Evolutionary conservation across 164 flowering plant species (phyloP).

Genomic region (grape (Vitis vinifera)): DNA sequence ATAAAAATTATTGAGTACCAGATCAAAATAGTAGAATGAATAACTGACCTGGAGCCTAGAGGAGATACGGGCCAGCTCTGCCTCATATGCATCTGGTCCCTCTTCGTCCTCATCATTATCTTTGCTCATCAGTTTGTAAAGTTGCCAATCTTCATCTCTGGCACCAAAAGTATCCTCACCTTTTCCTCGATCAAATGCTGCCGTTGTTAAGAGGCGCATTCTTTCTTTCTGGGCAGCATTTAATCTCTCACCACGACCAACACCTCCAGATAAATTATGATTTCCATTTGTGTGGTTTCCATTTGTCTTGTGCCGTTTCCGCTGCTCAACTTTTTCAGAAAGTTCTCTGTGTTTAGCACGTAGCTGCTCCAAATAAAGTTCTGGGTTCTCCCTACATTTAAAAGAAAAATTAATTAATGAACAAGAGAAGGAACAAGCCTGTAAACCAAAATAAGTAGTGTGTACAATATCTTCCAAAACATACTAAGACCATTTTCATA

Average conservation of each 20-base stretch:
- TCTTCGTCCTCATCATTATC: slow-evolving; percentile 94
- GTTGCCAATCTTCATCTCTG: slow-evolving; percentile 98
- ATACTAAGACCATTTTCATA: too few relatives aligned
- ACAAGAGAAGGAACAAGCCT: neutral
- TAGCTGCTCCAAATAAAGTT: slow-evolving; percentile 80
- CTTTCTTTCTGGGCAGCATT: slow-evolving; percentile 95
- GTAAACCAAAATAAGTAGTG: too few relatives aligned
- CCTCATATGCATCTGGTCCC: slow-evolving; percentile 73
- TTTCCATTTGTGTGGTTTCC: slow-evolving; percentile 69
- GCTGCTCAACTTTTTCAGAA: slow-evolving; percentile 81
- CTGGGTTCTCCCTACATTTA: slow-evolving; percentile 80
- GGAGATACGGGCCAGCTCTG: slow-evolving; percentile 67
- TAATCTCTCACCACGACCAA: slow-evolving; percentile 98
- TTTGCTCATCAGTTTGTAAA: slow-evolving; percentile 92
- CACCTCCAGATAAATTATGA: slow-evolving; percentile 61
- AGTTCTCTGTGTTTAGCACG: slow-evolving; percentile 72
- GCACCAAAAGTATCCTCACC: slow-evolving; percentile 99
- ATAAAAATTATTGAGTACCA: neutral
- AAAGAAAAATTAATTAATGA: neutral
- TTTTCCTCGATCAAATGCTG: slow-evolving; percentile 97
- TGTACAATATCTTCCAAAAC: too few relatives aligned
- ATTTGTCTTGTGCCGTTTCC: slow-evolving; percentile 84
- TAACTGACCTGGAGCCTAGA: slow-evolving; percentile 76
- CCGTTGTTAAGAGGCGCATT: slow-evolving; percentile 95
- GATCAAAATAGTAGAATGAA: neutral